Evolutionary conservation across 179 eudicot genomes (phyloP).

Genomic region (Gypsophila paniculata): DNA sequence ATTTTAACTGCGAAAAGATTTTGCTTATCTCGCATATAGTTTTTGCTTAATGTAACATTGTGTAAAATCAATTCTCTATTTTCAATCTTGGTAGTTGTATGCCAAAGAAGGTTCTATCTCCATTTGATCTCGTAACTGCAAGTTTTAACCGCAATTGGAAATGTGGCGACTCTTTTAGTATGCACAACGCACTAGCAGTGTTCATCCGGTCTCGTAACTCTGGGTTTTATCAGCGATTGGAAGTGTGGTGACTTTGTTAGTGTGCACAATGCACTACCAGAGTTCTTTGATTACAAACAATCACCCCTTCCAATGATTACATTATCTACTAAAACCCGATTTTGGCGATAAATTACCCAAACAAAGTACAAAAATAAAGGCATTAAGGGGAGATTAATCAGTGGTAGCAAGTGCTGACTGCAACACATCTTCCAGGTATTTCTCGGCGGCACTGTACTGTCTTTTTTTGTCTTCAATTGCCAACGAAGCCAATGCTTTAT

Average conservation of each 20-base stretch:
- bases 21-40: background rate
- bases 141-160: background rate
- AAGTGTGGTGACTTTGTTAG: too few species aligned
- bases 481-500: constrained; percentile 83
- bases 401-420: constrained; percentile 73
- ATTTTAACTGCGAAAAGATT: too few species aligned
- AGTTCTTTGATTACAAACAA: background rate
- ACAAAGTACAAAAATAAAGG: background rate
- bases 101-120: background rate
- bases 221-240: too few species aligned
- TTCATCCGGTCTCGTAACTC: too few species aligned
- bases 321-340: background rate
- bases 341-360: background rate
- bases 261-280: background rate
- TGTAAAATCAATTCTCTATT: background rate
- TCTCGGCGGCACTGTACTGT: constrained; percentile 84
- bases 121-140: background rate
- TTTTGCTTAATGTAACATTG: background rate
- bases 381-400: constrained; percentile 19
- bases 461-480: constrained; percentile 95
- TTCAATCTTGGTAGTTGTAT: background rate
- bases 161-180: too few species aligned
- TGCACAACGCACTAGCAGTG: background rate
- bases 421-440: constrained; percentile 86
- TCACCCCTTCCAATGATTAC: background rate